Percentiles rank a stretch among this genome's conserved stretches.
Conservation (phyloP, 768 basidiomycete genomes). For the Tremella mesenterica region DNA sequence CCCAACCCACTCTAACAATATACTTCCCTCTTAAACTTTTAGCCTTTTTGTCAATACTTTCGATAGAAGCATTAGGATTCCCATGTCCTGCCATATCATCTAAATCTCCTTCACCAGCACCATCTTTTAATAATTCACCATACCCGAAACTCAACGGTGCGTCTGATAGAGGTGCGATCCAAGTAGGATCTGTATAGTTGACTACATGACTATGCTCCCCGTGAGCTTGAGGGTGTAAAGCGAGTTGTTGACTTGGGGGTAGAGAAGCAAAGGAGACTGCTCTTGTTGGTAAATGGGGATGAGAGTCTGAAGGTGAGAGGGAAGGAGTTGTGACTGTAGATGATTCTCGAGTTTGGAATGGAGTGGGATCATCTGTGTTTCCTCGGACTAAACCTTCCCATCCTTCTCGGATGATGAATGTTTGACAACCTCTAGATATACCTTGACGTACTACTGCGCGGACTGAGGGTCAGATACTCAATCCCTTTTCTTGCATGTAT, state of each 20-base stretch:
- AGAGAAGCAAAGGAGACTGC: slow-evolving; percentile 41
- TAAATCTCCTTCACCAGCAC: slow-evolving; percentile 56
- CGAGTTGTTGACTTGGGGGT: slow-evolving; percentile 37
- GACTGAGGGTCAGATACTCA: slow-evolving; percentile 47
- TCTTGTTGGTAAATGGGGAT: too few species aligned
- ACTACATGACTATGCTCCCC: slow-evolving; percentile 7
- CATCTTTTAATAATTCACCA: slow-evolving; percentile 51
- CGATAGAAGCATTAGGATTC: slow-evolving; percentile 7
- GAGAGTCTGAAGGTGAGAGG: slow-evolving; percentile 20
- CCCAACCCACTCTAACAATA: slow-evolving; percentile 94
- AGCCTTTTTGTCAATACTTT: slow-evolving; percentile 49
- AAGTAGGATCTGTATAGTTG: slow-evolving; percentile 19
- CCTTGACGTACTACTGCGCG: slow-evolving; percentile 86
- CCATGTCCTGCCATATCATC: slow-evolving; percentile 31
- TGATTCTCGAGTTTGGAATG: slow-evolving; percentile 33
- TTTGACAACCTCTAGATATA: slow-evolving; percentile 89
- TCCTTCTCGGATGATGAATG: slow-evolving; percentile 92
- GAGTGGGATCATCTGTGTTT: slow-evolving; percentile 51
- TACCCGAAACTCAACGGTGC: slow-evolving; percentile 43
- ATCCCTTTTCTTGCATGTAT: too few species aligned
- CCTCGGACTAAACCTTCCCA: slow-evolving; percentile 96
- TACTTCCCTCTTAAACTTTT: slow-evolving; percentile 74
- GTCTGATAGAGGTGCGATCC: slow-evolving; percentile 28
- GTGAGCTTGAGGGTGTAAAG: slow-evolving; percentile 15
- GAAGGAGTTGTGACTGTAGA: slow-evolving; percentile 22